phyloP scores from a whole-genome alignment of 2,329 filamentous ascomycete species.

The Aspergillus fructus region DNA sequence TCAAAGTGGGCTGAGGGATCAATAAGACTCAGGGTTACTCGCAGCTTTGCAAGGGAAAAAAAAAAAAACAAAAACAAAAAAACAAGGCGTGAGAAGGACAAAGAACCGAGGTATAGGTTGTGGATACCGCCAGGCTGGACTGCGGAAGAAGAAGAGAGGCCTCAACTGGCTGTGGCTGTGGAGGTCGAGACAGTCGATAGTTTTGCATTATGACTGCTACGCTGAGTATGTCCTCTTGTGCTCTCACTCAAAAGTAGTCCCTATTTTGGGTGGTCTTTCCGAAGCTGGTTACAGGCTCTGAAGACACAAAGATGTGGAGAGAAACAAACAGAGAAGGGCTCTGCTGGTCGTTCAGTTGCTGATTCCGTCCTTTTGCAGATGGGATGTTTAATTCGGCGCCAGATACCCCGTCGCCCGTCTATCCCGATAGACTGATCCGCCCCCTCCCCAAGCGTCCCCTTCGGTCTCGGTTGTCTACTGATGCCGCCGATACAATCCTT shows the following conservation, averaged over 20 bases:
- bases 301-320: slow-evolving; percentile 3
- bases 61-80: too few species aligned
- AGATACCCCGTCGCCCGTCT: slow-evolving; percentile 77
- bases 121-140: slow-evolving; percentile 8
- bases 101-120: not conserved
- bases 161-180: slow-evolving; percentile 29
- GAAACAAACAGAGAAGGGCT: slow-evolving; percentile 13
- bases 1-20: slow-evolving; percentile 5
- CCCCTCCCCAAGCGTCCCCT: slow-evolving; percentile 87
- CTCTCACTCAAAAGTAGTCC: slow-evolving; percentile 19
- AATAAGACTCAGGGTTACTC: slow-evolving; percentile 13
- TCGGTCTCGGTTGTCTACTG: slow-evolving; percentile 81
- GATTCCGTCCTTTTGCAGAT: slow-evolving; percentile 43
- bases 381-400: slow-evolving; percentile 51
- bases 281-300: slow-evolving; percentile 12
- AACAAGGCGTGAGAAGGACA: slow-evolving; percentile 7
- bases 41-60: slow-evolving; percentile 9
- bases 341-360: slow-evolving; percentile 35
- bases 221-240: slow-evolving; percentile 40
- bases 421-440: slow-evolving; percentile 87
- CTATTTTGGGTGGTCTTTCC: slow-evolving; percentile 14
- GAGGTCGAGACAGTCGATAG: slow-evolving; percentile 26
- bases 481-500: slow-evolving; percentile 76
- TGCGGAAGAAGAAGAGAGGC: slow-evolving; percentile 16
- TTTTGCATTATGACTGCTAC: slow-evolving; percentile 43